Conservation (phyloP, 1,284 basidiomycete genomes). For the Moniliophthora roreri region DNA sequence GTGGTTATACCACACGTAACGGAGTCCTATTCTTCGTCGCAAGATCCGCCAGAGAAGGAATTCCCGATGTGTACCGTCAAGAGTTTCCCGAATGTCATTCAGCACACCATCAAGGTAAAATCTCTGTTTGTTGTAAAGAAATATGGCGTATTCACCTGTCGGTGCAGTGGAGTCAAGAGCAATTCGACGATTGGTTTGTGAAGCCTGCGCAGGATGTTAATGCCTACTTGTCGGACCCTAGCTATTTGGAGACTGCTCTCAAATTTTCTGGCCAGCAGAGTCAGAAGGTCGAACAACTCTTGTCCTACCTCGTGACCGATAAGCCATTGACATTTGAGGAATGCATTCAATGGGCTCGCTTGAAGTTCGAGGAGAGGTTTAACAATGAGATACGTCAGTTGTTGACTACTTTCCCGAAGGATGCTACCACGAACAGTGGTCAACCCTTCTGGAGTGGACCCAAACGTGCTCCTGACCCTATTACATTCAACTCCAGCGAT, state of each 20-base stretch:
- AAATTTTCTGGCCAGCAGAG: conserved; percentile 90
- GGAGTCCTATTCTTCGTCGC: conserved; percentile 97
- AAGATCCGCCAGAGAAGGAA: conserved; percentile 99
- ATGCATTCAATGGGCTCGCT: conserved; percentile 95
- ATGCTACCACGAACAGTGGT: conserved; percentile 85
- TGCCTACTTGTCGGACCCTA: conserved; percentile 94
- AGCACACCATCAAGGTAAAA: conserved; percentile 95
- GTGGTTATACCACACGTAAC: conserved; percentile 95
- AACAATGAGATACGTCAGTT: conserved; percentile 94
- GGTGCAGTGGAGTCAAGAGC: conserved; percentile 88
- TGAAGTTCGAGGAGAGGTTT: conserved; percentile 96
- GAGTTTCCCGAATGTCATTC: conserved; percentile 98
- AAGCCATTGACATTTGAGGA: conserved; percentile 96
- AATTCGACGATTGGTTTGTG: conserved; percentile 93
- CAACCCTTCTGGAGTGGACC: conserved; percentile 98
- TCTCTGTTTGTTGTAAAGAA: conserved; percentile 15
- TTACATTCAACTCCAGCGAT: conserved; percentile 85
- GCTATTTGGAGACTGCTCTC: conserved; percentile 90
- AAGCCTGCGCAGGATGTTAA: conserved; percentile 96
- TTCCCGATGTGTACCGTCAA: conserved; percentile 98
- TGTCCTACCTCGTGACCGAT: conserved; percentile 88
- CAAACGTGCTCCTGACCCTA: conserved; percentile 95
- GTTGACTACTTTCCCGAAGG: conserved; percentile 92
- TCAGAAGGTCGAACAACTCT: conserved; percentile 90
- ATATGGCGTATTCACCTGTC: conserved; percentile 7